Evolutionary conservation across 768 basidiomycete species (phyloP), one percentile per base, ranked within the genome.

Genomic region (Amanita rimosa): DNA sequence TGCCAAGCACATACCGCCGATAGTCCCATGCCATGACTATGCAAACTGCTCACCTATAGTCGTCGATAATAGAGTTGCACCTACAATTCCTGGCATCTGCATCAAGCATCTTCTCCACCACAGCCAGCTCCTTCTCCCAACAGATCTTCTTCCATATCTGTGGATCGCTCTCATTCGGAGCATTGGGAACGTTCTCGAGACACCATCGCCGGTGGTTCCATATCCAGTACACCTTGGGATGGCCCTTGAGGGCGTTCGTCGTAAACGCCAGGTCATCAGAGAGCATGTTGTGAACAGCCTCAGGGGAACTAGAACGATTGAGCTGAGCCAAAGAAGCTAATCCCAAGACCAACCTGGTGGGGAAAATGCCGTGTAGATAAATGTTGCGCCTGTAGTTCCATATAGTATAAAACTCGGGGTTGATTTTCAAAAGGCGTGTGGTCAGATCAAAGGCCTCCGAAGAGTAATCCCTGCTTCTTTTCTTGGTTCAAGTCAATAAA

Each of bases 201-300:
- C 94, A 94, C 96, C 96, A 98, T 57, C 83, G 72, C 34, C 96
- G 80, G 58, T 99, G 93, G 60, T 93, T 97, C 96, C 96, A 99
- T 56, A 98, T 92, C 84, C 89, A 92, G 62, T 99, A 99, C 16
- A 96, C 83, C 61, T 98, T 99, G 11, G 96, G 96, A 59, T 94
- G 80, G 7, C 75, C 70, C 58, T 87, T 85, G 38, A 99, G 74
- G 5, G 85, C 81, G 3, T 72, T 66, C 61, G 83, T 88, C 0
- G 94, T 97, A 69, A 93, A 75, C 2, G 74, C 66, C 24, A 99
- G 67, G 50, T 99, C 96, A 35, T 76, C 70, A 2, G 76, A 65
- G 4, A 98, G 74, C 14, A 84, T 43, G 8, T 72, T 62, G 45
- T 91, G 82, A 31, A 81, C 68, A 39, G 81, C 72, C 49, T 78